Evolutionary conservation across 371 early-diverging fungal genomes (phyloP), one percentile per base, ranked within the genome.

Genomic region (Apophysomyces elegans): DNA sequence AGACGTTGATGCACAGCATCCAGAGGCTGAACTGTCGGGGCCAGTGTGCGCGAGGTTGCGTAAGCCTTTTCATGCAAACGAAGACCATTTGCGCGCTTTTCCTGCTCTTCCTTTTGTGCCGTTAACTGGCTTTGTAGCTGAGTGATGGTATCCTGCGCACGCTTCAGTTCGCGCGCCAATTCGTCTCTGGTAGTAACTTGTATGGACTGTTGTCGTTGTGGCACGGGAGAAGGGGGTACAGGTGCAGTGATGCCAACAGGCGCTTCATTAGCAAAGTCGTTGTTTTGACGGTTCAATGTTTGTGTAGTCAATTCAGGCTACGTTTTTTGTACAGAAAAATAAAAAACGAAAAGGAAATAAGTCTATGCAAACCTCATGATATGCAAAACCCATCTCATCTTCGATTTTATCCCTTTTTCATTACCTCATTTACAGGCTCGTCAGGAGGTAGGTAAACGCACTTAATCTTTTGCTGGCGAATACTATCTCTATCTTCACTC

Each of bases 391-490:
- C 46, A 16, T n/a, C 13, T 45, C 46, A 45, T 18, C 46, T 18
- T 45, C 16, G 46, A 13, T 13, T 45, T 45, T 7, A n/a, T 13
- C 8, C 11, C 21, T 21, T 9, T 18, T 9, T 9, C 54, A 9
- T 50, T 21, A 7, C 9, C 21, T 21, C 18, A 7, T 50, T 16
- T 16, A 21, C 21, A 11, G 13, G 8, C 41, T 41, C 11, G 8
- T 41, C 41, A 50, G 54, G 21, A 50, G 54, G 54, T 21, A 32
- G 32, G 26, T 56, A 63, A 2, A 56, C 56, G 38, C 63, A 63
- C 38, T 56, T 63, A 37, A 63, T 56, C 37, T 63, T 63, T 12
- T 37, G 36, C 37, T 63, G 63, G 14, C 39, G 32, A 16, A 63
- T 56, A 14, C 11, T 2, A 9, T 47, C 39, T n/a, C 21, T 47